Base-by-base conservation (phyloP, 495 filamentous ascomycete species). In the Choiromyces venosus region DNA sequence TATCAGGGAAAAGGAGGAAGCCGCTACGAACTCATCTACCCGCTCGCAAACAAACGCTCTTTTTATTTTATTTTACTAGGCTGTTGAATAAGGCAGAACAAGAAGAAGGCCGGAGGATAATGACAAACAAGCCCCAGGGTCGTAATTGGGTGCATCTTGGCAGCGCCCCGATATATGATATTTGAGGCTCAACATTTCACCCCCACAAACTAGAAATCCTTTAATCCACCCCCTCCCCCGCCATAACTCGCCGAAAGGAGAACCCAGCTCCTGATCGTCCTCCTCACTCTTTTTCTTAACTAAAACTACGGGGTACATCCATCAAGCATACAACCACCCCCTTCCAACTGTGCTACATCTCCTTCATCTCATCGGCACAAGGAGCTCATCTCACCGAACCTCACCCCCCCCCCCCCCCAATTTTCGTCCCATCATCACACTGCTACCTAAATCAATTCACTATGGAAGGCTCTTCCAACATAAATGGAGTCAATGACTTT, bases 141-240 rank as follows among this genome's bases (percentile, higher is more conserved):
- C 72, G 75, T 76, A 77, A 73, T 65, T 72, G 75, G 52, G 52
- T 61, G 52, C 52, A 61, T 61, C 52, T 61, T 61, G 75, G 75
- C 75, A 66, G 74, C 56, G 76, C 74, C 75, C 69, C 76, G 74
- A 77, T 65, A 35, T 69, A 73, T 74, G 74, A 77, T 46, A 67
- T 66, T 70, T 77, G 75, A 77, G 75, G 75, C 75, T 77, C 75
- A 77, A 77, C 69, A 65, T 69, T 70, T 74, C 68, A 74, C 68
- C 75, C 75, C 69, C 75, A 70, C 75, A 77, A 76, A 74, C 74
- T 69, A 70, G 68, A 76, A 77, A 76, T 66, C 66, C 74, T 77
- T 75, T 77, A 72, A 74, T 76, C 75, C 73, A 73, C 67, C 74
- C 68, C 42, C 72, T 67, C 71, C 72, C 72, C 72, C 37, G 70